Percentiles rank a stretch among this genome's conserved stretches.
Conservation (phyloP, 306 rosid species). For the Chamaecrista fasciculata region DNA sequence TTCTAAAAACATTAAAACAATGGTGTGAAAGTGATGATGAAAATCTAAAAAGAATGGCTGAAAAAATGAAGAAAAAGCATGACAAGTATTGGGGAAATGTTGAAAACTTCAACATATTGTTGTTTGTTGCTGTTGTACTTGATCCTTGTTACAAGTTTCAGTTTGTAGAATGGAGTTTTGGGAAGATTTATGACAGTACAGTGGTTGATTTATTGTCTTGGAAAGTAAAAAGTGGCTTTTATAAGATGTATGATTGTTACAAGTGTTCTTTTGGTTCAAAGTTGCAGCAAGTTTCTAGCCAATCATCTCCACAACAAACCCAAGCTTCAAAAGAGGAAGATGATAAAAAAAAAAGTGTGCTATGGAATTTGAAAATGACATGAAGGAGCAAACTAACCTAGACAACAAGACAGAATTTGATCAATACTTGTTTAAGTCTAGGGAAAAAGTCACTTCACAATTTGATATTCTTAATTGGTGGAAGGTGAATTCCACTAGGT, state of each 20-base stretch:
- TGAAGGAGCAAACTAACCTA: background rate
- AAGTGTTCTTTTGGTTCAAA: background rate
- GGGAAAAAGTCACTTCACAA: no score
- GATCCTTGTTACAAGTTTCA: background rate
- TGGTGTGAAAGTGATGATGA: background rate
- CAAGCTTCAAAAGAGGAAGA: background rate
- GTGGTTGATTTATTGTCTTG: background rate
- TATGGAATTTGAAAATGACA: background rate
- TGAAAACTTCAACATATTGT: background rate
- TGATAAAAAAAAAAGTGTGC: background rate
- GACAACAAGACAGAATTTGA: background rate
- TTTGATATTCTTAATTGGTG: background rate
- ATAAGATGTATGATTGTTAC: background rate
- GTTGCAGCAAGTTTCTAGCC: background rate
- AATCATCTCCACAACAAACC: background rate
- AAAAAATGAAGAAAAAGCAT: background rate
- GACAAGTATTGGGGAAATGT: background rate
- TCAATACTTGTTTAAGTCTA: no score
- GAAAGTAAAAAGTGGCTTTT: background rate
- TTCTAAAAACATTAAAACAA: background rate
- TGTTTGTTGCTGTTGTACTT: background rate
- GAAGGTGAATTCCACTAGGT: background rate
- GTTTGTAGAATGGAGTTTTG: background rate
- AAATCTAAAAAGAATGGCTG: background rate
- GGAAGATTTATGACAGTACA: background rate